Evolutionary conservation across 805 yeast genomes (phyloP).

Genomic region (Monosporozyma yasuniensis): DNA sequence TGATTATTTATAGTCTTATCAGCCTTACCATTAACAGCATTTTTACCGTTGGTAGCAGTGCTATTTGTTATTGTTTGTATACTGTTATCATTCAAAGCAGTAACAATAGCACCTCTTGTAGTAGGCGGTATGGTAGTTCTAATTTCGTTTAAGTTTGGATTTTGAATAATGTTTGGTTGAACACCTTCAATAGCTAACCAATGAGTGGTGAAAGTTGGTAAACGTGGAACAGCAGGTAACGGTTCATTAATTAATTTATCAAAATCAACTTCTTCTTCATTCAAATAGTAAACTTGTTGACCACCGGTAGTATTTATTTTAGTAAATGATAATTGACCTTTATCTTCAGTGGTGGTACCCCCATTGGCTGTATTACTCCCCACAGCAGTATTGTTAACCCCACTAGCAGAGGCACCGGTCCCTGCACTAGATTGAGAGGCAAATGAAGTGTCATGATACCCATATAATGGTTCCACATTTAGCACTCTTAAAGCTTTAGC

Average conservation of each 20-base stretch:
- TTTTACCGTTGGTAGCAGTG: slow-evolving; percentile 14
- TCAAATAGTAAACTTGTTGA: slow-evolving; percentile 84
- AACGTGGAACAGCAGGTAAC: slow-evolving; percentile 88
- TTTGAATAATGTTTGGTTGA: slow-evolving; percentile 95
- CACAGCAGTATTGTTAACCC: neutral
- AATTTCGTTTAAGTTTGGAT: slow-evolving; percentile 74
- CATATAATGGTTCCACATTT: slow-evolving; percentile 90
- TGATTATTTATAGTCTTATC: slow-evolving; percentile 3
- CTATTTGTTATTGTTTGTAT: slow-evolving; percentile 23
- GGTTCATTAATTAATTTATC: slow-evolving; percentile 91
- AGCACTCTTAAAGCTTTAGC: slow-evolving; percentile 72
- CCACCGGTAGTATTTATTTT: slow-evolving; percentile 89
- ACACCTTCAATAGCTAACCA: slow-evolving; percentile 99
- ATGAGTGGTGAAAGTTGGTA: slow-evolving; percentile 86
- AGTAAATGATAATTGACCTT: slow-evolving; percentile 62
- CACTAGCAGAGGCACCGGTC: too few species aligned
- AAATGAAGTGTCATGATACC: slow-evolving; percentile 44
- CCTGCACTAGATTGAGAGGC: neutral
- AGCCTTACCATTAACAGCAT: neutral
- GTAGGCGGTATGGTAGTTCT: slow-evolving; percentile 61
- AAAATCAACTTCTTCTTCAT: slow-evolving; percentile 88
- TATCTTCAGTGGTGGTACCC: slow-evolving; percentile 26
- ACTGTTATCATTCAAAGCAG: slow-evolving; percentile 46
- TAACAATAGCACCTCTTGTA: slow-evolving; percentile 73
- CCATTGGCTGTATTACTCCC: neutral